Evolutionary conservation across 805 yeast genomes (phyloP).

Genomic region (Spathaspora sp.): DNA sequence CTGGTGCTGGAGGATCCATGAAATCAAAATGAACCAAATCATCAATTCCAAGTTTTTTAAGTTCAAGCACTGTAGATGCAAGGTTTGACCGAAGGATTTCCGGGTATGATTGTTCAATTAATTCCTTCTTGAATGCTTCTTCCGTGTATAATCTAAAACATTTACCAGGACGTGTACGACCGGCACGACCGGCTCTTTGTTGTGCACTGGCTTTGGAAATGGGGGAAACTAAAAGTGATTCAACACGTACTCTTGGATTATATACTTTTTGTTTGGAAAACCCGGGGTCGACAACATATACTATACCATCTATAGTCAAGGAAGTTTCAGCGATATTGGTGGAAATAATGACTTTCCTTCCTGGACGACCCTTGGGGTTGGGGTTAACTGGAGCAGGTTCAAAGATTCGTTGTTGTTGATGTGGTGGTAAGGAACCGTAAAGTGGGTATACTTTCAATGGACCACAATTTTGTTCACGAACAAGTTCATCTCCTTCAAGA

Average conservation of each 20-base stretch:
- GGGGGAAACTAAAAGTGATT: conserved; percentile 89
- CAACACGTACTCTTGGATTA: conserved; percentile 94
- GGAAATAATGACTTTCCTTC: conserved; percentile 87
- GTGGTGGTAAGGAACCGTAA: conserved; percentile 95
- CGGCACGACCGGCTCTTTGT: conserved; percentile 99
- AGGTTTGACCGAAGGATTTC: conserved; percentile 90
- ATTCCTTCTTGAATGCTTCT: conserved; percentile 90
- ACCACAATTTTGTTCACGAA: conserved; percentile 87
- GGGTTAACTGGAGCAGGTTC: conserved; percentile 82
- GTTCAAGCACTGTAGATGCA: conserved; percentile 85
- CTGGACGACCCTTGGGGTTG: conserved; percentile 79
- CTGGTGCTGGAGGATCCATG: conserved; percentile 99
- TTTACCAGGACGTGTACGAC: conserved; percentile 98
- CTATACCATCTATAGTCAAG: conserved; percentile 94
- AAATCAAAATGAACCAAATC: conserved; percentile 97
- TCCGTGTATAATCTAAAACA: conserved; percentile 95
- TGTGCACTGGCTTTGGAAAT: conserved; percentile 97
- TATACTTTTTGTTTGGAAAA: conserved; percentile 95
- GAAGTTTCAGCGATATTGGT: conserved; percentile 98
- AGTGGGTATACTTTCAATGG: conserved; percentile 87
- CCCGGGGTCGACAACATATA: conserved; percentile 96
- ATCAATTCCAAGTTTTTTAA: conserved; percentile 91
- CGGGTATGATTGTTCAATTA: conserved; percentile 93
- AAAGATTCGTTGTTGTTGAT: conserved; percentile 90
- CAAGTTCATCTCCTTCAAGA: conserved; percentile 82